Evolutionary conservation across 2,329 filamentous ascomycete species (phyloP).

Genomic region (Penicillium sp.): DNA sequence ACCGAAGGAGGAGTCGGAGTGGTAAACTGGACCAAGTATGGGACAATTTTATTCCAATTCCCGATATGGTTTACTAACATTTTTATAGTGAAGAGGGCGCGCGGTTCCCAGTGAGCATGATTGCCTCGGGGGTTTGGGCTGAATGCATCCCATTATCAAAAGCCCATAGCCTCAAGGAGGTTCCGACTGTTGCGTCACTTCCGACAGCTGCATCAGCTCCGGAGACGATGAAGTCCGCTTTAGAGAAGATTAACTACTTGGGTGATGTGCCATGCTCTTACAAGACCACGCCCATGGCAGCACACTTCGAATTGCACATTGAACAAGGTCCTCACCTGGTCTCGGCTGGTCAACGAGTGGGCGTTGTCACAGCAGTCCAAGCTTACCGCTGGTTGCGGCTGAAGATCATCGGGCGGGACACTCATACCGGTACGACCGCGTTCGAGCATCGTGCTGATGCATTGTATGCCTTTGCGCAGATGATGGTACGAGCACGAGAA

Average conservation of each 20-base stretch:
- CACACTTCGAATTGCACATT: conserved; percentile 80
- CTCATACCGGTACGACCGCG: conserved; percentile 75
- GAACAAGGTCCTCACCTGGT: conserved; percentile 81
- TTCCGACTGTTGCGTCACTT: conserved; percentile 52
- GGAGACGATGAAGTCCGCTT: conserved; percentile 68
- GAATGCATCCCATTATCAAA: conserved; percentile 64
- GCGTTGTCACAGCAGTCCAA: conserved; percentile 73
- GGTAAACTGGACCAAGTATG: conserved; percentile 59
- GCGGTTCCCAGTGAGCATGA: conserved; percentile 73
- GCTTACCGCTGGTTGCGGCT: conserved; percentile 75
- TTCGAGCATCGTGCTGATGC: conserved; percentile 69
- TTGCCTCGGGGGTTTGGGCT: conserved; percentile 74
- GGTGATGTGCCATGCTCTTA: conserved; percentile 61
- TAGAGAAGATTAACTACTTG: conserved; percentile 72
- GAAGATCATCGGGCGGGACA: conserved; percentile 67
- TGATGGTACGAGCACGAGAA: conserved; percentile 69
- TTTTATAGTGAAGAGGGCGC: conserved; percentile 72
- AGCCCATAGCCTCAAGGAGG: conserved; percentile 66
- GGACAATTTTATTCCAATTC: no score
- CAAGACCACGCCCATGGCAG: conserved; percentile 65
- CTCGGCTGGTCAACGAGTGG: conserved; percentile 63
- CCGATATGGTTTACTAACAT: no score
- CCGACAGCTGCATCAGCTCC: conserved; percentile 55
- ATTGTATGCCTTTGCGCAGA: conserved; percentile 66
- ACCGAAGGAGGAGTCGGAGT: conserved; percentile 74